Base-by-base conservation (phyloP, 352 stramenopile genomes). In the Thalassiosira oceanica region DNA sequence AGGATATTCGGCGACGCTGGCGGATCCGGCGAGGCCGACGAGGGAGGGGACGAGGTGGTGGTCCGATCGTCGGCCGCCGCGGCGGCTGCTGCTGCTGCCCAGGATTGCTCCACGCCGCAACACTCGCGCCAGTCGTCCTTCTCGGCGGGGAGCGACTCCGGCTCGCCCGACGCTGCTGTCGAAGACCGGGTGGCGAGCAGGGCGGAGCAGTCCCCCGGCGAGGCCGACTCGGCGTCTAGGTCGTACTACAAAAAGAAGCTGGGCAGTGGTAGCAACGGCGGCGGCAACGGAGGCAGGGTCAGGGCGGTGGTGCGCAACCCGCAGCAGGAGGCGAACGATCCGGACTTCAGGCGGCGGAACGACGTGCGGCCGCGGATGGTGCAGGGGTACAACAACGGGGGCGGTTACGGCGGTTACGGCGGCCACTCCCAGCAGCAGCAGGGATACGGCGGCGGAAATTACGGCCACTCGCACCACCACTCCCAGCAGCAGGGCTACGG, bases 251-350 rank as follows among this genome's bases (percentile, higher is more conserved):
- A n/a, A n/a, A n/a, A n/a, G n/a, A n/a, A n/a, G n/a, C n/a, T n/a
- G n/a, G n/a, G n/a, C n/a, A n/a, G n/a, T n/a, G n/a, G n/a, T n/a
- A 37, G 7, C 31, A 37, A 37, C 27, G 35, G 44, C 11, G 54
- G 45, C 26, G 31, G 35, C 24, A 50, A 52, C 11, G 43, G 11
- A 41, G 33, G 53, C 56, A 44, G 20, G 55, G 86, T 94, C 60
- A 97, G 97, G 57, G 94, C 95, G 27, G 85, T 96, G 39, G 97
- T 93, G 84, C 89, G 94, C 18, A 97, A 98, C 81, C 91, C 93
- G 24, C 87, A 96, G 61, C 90, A 97, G 70, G 94, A 98, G 78
- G 63, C 94, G 64, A 96, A 95, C 53, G 94, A 98, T 73, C 92
- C 92, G 1, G 92, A 96, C 66, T 96, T 96, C 46, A 73, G 54